Base-by-base conservation (phyloP, 108 stramenopile species). In the Mediolabrus comicus region DNA sequence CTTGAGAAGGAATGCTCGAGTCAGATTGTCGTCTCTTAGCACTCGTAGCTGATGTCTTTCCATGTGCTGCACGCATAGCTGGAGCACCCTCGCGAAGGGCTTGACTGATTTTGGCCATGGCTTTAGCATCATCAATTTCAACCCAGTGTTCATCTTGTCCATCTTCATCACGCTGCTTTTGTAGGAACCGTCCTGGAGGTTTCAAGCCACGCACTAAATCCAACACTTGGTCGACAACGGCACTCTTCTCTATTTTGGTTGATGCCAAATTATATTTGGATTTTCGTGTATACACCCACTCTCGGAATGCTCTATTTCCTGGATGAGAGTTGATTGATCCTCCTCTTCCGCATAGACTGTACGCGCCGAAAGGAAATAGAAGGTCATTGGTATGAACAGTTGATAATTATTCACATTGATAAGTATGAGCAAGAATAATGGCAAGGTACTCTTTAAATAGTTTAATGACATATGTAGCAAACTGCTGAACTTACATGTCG, bases 21-120 rank as follows among this genome's bases (percentile, higher is more conserved):
- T 46, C 46, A 7, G 46, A 46, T 46, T 22, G 22, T 22, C 46
- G 17, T 24, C 22, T 46, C 19, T 17, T 24, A 46, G 46, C 46
- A 17, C 22, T n/a, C n/a, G n/a, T n/a, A n/a, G n/a, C n/a, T n/a
- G n/a, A n/a, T n/a, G 35, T 35, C 58, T 63, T 67, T 16, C 80
- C 63, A 36, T 71, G 62, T 22, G 62, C 76, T 3, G 85, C 85
- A 55, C 88, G 83, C 60, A 92, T 89, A 24, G 75, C 76, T 19
- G 91, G 91, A 30, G 91, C 91, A 8, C 91, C 93, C 75, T 94
- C 93, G 55, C 93, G 68, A n/a, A 94, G 58, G 11, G 90, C 90
- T 59, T 94, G 93, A 58, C 83, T 86, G 7, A 84, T 90, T 59
- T 94, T 94, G 7, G 90, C 87, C 70, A 94, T 66, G 34, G 89